A percentile compares a stretch with the other conserved stretches of the same genome.
phyloP scores from a whole-genome alignment of 2,329 filamentous ascomycete genomes.

The Fusarium armeniacum region DNA sequence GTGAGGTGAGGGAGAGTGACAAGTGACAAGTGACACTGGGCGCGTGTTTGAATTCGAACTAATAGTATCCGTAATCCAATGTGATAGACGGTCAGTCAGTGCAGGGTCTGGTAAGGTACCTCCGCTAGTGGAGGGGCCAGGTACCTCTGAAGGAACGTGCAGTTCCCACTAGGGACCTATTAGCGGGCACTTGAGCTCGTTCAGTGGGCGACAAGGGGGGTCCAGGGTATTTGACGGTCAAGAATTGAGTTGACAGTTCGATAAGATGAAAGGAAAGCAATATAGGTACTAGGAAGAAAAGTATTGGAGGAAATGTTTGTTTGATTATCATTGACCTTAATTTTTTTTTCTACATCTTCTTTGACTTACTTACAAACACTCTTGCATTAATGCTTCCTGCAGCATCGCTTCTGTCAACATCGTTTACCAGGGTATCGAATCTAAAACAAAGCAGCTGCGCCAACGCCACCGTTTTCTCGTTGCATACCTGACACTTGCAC shows the following conservation, averaged over 20 bases:
- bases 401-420: not conserved
- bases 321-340: not conserved
- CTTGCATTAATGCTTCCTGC: not conserved
- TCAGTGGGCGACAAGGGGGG: slow-evolving; percentile 14
- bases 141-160: slow-evolving; percentile 28
- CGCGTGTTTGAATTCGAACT: slow-evolving; percentile 27
- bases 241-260: not conserved
- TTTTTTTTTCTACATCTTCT: not conserved
- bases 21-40: slow-evolving; percentile 40
- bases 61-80: not conserved
- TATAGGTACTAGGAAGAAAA: not conserved
- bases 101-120: slow-evolving; percentile 23
- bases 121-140: slow-evolving; percentile 27
- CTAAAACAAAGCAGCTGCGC: slow-evolving; percentile 42
- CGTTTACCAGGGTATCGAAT: slow-evolving; percentile 16
- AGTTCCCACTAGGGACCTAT: slow-evolving; percentile 22
- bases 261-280: not conserved
- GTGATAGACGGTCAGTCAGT: slow-evolving; percentile 30
- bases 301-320: too few relatives aligned
- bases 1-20: slow-evolving; percentile 19
- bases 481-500: slow-evolving; percentile 32
- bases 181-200: slow-evolving; percentile 27
- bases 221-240: slow-evolving; percentile 38
- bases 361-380: not conserved
- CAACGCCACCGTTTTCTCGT: slow-evolving; percentile 32